Evolutionary conservation across 2,329 filamentous ascomycete species (phyloP), one percentile per base, ranked within the genome.

Genomic region (Aspergillus proliferans): DNA sequence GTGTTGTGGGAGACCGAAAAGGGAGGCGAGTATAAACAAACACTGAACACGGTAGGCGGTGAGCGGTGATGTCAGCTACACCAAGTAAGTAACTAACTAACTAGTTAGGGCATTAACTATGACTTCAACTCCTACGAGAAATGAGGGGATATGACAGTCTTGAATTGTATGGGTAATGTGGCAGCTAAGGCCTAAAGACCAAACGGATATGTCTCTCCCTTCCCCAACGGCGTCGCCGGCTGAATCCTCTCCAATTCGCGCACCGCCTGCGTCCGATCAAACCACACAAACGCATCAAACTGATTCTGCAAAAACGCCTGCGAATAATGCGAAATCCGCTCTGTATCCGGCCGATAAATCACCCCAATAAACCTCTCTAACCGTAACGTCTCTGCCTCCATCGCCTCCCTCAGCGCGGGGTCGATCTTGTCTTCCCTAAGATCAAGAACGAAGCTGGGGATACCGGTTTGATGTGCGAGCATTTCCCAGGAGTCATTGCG

Each of bases 311-410:
- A 60, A 43, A 70, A 63, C 1, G 74, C 71, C 18, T 66, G 58
- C 7, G 73, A 74, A 57, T 79, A 79, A 54, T 79, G 76, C 34
- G 75, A 77, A 50, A 68, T 60, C 6, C 70, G 59, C 58, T 79
- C 76, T 0, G 75, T 77, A n/a, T 66, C 62, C 3, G 76, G 76
- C 3, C 71, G 64, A 55, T 79, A 79, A 30, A 79, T 74, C 10
- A 79, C 77, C 0, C 76, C 76, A 41, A 79, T 79, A 52, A 78
- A 79, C 9, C 76, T 66, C 62, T 79, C 68, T n/a, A 78, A 58
- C 42, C 69, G 59, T 2, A 48, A 49, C 12, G 54, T 59, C 57
- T 68, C 69, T 36, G 62, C 60, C 42, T 55, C 59, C 43, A 78
- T 57, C 7, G 63, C 65, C 42, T 63, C 50, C n/a, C 67, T 58